Evolutionary conservation across 441 rosid species (phyloP), one percentile per base, ranked within the genome.

Genomic region (Adansonia rubrostipa): DNA sequence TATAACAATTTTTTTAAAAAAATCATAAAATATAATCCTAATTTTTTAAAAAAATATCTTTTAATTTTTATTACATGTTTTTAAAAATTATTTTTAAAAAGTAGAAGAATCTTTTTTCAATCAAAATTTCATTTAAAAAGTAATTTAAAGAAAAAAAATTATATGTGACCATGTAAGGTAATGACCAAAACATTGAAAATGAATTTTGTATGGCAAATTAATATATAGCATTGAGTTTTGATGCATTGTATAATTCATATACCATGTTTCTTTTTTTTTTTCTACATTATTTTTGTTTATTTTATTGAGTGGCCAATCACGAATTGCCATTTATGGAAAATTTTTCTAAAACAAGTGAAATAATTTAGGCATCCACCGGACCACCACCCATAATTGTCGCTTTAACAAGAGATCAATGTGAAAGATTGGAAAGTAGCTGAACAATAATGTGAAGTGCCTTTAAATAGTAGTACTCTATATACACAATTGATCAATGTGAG

Each of bases 281-380:
- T 4, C 71, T 11, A 66, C 13, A 4, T 42, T 66, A 24, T 45
- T 64, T 8, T 66, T 53, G 9, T 66, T 19, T 4, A 19, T 64
- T 1, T 48, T 64, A 4, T 73, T 1, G 14, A 69, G 19, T 68
- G 13, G 60, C 62, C 36, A 13, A 63, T 51, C 76, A 75, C 20
- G 4, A 36, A 57, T 60, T 76, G 57, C 80, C 69, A 47, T 17
- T 62, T n/a, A 3, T 1, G 69, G 83, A 76, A 76, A 64, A 72
- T 71, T 71, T 80, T 76, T 64, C 62, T 33, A 1, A 19, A 76
- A 71, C 69, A 19, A 47, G 68, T 9, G 47, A 3, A 53, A 42
- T 44, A 71, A 76, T 24, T 62, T 11, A 42, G 51, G 24, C 61
- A 63, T 56, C 1, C 33, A 28, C 33, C 33, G 33, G 33, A 28